A percentile compares a stretch with the other conserved stretches of the same genome.
Conservation (phyloP, 805 yeast species). For the Lipomyces mesembrius region DNA sequence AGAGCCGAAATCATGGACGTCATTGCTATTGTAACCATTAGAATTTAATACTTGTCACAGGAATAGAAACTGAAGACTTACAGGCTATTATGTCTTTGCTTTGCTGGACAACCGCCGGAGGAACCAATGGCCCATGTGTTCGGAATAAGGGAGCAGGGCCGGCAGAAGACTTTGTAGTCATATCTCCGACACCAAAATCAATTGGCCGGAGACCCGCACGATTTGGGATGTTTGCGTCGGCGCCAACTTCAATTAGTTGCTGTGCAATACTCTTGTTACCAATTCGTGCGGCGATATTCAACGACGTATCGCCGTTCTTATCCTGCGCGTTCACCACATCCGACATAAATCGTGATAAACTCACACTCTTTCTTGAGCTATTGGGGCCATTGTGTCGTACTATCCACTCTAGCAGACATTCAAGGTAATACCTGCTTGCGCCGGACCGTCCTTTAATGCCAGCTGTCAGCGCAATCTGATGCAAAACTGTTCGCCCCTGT, state of each 20-base stretch:
- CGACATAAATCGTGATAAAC: constrained; percentile 63
- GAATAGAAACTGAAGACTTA: constrained; percentile 7
- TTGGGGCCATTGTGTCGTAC: constrained; percentile 59
- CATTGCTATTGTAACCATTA: constrained; percentile 47
- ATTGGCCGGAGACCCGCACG: constrained; percentile 83
- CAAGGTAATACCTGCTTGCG: constrained; percentile 74
- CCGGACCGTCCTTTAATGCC: constrained; percentile 75
- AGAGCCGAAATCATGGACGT: constrained; percentile 56
- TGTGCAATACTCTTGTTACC: constrained; percentile 82
- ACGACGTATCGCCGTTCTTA: constrained; percentile 90
- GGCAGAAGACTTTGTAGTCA: constrained; percentile 3
- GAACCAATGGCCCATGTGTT: constrained; percentile 19
- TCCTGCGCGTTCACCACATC: constrained; percentile 87
- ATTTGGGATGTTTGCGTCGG: constrained; percentile 77
- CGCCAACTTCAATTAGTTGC: constrained; percentile 83
- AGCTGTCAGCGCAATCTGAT: constrained; percentile 81
- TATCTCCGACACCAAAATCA: constrained; percentile 70
- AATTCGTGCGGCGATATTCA: constrained; percentile 88
- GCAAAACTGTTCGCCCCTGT: constrained; percentile 78
- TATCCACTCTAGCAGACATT: constrained; percentile 75
- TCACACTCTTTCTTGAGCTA: constrained; percentile 44
- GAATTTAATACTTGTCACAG: neutral
- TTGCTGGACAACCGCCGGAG: constrained; percentile 37
- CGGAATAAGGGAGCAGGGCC: neutral
- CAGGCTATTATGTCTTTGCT: constrained; percentile 53